Base-by-base conservation (phyloP, 331 rosid genomes). In the Rosa hybrid region DNA sequence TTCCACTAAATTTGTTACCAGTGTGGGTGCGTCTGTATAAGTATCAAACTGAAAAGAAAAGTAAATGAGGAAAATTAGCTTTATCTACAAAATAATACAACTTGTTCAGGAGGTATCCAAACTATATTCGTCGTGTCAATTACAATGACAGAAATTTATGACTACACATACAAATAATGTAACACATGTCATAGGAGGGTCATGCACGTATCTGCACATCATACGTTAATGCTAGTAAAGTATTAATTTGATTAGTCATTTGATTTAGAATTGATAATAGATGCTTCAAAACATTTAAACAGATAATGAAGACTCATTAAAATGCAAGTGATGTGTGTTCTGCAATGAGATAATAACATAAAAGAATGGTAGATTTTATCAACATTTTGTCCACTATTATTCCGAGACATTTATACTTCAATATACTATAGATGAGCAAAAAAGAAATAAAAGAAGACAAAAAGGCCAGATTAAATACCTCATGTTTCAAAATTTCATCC, bases 401-500 rank as follows among this genome's bases (percentile, higher is more conserved):
- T 38, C 25, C 14, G 48, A 48, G 42, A 49, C 12, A 0, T 49
- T 20, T 68, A 45, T 10, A 45, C 75, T 21, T 23, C 56, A n/a
- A 27, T 46, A n/a, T 12, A 64, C n/a, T 7, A 71, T 11, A 70
- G 53, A 70, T 13, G 0, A 42, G 56, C 14, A 7, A 57, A 5
- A 41, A 57, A 34, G 21, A 59, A 3, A 46, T 59, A n/a, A 18
- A 59, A 60, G 25, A 57, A 34, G 21, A 59, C 1, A 46, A 75
- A n/a, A 18, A 59, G 54, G 25, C 10, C 10, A 74, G 25, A 67
- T 39, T 12, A 12, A 72, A 72, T 90, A 94, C 98, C 96, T 91
- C 98, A 20, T 76, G 79, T 80, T 78, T 86, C 64, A 95, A 81
- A 78, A 95, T 81, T 90, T 95, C 98, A 78, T 91, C 94, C 73